Evolutionary conservation across 805 yeast genomes (phyloP).

Genomic region (Starmerella bombi): DNA sequence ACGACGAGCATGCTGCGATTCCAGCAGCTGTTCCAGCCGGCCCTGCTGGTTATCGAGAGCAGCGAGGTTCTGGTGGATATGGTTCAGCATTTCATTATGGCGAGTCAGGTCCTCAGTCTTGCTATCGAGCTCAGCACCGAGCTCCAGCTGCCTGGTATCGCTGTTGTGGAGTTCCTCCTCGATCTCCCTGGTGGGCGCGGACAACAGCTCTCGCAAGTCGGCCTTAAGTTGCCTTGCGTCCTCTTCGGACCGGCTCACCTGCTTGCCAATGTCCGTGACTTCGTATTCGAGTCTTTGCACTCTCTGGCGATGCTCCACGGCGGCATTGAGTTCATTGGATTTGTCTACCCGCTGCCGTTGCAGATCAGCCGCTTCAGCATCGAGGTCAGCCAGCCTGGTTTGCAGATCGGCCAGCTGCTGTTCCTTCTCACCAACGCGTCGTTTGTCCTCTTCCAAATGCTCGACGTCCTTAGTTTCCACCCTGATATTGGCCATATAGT

Average conservation of each 20-base stretch:
- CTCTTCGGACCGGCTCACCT: conserved; percentile 1
- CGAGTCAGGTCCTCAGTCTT: conserved; percentile 30
- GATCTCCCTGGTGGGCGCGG: conserved; percentile 2
- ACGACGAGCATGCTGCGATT: conserved; percentile 2
- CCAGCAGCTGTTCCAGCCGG: conserved; percentile 10
- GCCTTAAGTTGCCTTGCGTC: conserved; percentile 1
- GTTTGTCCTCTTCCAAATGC: conserved; percentile 60
- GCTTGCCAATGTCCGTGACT: conserved; percentile 1
- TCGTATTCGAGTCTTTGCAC: conserved; percentile 9
- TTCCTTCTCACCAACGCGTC: conserved; percentile 50
- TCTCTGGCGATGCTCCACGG: conserved; percentile 7
- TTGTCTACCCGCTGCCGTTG: conserved; percentile 39
- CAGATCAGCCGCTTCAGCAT: conserved; percentile 37
- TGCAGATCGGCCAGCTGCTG: conserved; percentile 36
- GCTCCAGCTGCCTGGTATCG: conserved; percentile 1
- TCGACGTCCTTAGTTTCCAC: conserved; percentile 65
- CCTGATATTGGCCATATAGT: conserved; percentile 60
- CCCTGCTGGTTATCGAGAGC: conserved; percentile 11
- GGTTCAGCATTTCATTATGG: conserved; percentile 2
- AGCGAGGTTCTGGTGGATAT: conserved; percentile 2
- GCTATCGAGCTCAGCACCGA: conserved; percentile 1
- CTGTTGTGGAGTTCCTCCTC: conserved; percentile 2
- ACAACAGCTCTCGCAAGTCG: conserved; percentile 24
- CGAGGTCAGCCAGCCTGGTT: conserved; percentile 34
- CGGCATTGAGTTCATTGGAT: conserved; percentile 39